Evolutionary conservation across 148 eudicot species (phyloP), one percentile per base, ranked within the genome.

Genomic region (Rhododendron kiyosumense): DNA sequence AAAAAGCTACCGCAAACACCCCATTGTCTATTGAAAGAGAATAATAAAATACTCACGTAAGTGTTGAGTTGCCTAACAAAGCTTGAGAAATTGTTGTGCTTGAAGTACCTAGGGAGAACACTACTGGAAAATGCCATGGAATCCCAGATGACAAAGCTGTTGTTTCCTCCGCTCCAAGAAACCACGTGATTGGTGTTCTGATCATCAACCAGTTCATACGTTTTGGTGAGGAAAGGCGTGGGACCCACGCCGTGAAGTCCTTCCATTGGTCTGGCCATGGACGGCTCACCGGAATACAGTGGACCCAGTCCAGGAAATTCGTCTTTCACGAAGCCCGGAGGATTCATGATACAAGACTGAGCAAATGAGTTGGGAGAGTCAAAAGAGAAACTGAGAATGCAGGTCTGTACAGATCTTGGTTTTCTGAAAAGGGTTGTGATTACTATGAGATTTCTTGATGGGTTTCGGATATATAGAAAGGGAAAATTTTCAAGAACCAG

Each of bases 71-170:
- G 82, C 83, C 67, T 81, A 32, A 81, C 83, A 54, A 81, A 81
- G 69, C 83, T 81, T 54, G 83, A 81, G 83, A 81, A 81, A 4
- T 81, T 81, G 82, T 34, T 49, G 54, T 79, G 82, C 82, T 79
- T 79, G 38, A 79, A 79, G 82, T 48, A 79, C 61, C 67, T 81
- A 20, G 83, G 83, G 78, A 92, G 94, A 26, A 92, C 87, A 61
- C 87, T 59, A 26, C 82, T 76, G 73, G 93, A 85, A 80, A 92
- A 92, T 14, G 78, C 78, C 75, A 88, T 90, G 10, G 90, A 92
- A 82, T 92, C 93, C 94, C 91, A 90, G 36, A 92, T 91, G 85
- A 91, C 79, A 87, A 92, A 92, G 77, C 94, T 91, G 82, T 92
- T 91, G 85, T 91, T 89, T 24, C 90, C 93, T 85, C 79, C 71